Conservation (phyloP, 2,329 filamentous ascomycete genomes). For the Colletotrichum abscissum region DNA sequence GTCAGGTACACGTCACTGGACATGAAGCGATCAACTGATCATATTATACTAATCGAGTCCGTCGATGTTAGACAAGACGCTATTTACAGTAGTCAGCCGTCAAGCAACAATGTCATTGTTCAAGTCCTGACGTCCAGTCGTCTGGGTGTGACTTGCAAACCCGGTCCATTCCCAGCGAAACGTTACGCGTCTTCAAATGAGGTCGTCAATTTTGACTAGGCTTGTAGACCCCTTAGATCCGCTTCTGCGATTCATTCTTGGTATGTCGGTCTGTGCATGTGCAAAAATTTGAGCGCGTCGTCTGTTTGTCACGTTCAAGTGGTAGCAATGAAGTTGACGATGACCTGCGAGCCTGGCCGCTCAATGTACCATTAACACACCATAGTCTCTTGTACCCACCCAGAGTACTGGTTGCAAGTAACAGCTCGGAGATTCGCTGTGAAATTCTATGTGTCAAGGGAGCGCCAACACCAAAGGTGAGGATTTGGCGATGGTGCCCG, state of each 20-base stretch:
- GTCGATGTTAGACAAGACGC: background rate
- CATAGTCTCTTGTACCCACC: background rate
- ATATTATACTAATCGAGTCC: slow-evolving; percentile 24
- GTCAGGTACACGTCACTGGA: background rate
- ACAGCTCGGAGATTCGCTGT: background rate
- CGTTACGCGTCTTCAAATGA: background rate
- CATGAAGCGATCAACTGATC: slow-evolving; percentile 25
- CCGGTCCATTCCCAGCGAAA: background rate
- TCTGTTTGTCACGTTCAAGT: slow-evolving; percentile 15
- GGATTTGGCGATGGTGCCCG: slow-evolving; percentile 23
- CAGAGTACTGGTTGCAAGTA: background rate
- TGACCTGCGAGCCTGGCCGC: background rate
- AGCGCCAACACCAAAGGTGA: slow-evolving; percentile 10
- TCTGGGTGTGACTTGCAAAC: background rate
- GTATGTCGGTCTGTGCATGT: background rate
- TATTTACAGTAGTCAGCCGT: background rate
- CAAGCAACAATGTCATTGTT: slow-evolving; percentile 1
- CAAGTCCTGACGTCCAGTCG: background rate
- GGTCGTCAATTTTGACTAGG: background rate
- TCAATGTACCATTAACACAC: slow-evolving; percentile 9
- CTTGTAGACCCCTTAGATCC: too few relatives aligned
- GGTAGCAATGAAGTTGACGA: background rate
- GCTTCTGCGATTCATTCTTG: too few relatives aligned
- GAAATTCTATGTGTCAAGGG: background rate
- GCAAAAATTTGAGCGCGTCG: background rate